phyloP scores from a whole-genome alignment of 2,329 filamentous ascomycete genomes.

The Fusarium camptoceras region DNA sequence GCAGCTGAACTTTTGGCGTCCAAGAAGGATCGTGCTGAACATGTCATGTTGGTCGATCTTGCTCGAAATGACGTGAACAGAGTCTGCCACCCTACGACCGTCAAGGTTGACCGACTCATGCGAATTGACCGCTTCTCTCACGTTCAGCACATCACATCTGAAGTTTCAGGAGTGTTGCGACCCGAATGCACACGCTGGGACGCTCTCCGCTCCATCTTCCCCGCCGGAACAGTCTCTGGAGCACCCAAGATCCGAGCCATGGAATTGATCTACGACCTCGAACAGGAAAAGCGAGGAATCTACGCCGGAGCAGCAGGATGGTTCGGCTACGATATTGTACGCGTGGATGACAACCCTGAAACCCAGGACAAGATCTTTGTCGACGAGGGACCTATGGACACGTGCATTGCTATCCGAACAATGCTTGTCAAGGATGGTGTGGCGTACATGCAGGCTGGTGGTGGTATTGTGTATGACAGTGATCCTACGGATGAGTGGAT shows the following conservation, averaged over 20 bases:
- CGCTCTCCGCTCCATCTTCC: constrained; percentile 96
- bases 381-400: constrained; percentile 90
- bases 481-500: constrained; percentile 94
- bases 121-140: constrained; percentile 94
- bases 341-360: constrained; percentile 66
- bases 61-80: constrained; percentile 97
- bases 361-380: constrained; percentile 37
- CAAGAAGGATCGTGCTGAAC: constrained; percentile 87
- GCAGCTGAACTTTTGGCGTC: constrained; percentile 74
- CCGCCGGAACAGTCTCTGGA: constrained; percentile 93
- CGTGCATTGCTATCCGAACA: constrained; percentile 82
- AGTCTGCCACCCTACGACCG: constrained; percentile 90
- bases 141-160: constrained; percentile 95
- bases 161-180: constrained; percentile 91
- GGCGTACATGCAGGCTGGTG: constrained; percentile 90
- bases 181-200: constrained; percentile 90
- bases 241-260: constrained; percentile 97
- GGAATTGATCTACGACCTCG: constrained; percentile 95
- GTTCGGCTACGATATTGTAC: constrained; percentile 86
- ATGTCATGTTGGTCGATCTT: constrained; percentile 97
- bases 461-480: constrained; percentile 94
- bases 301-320: constrained; percentile 98
- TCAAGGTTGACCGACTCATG: constrained; percentile 93
- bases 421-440: constrained; percentile 94
- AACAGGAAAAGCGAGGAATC: constrained; percentile 92